A percentile compares a stretch with the other conserved stretches of the same genome.
Evolutionary conservation across 768 basidiomycete species (phyloP).

Genomic region (Wakefieldia striispora): DNA sequence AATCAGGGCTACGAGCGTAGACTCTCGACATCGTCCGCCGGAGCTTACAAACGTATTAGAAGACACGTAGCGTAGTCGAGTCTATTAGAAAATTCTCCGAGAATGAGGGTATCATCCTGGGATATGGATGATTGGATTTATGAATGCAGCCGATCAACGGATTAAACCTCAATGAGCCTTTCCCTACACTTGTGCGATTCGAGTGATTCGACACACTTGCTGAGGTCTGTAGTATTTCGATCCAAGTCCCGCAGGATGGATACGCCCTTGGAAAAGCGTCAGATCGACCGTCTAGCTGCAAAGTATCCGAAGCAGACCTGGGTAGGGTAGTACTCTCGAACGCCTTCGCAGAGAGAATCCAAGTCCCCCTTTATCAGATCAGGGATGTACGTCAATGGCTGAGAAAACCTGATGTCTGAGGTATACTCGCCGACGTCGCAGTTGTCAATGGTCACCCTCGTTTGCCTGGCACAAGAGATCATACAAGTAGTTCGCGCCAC

Average conservation of each 20-base stretch:
- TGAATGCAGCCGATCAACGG: background rate
- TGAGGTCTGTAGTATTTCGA: constrained; percentile 89
- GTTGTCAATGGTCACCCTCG: constrained; percentile 1
- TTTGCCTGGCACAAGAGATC: constrained; percentile 42
- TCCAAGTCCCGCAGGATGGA: constrained; percentile 62
- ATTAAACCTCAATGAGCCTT: constrained; percentile 31
- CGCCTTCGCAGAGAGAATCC: constrained; percentile 81
- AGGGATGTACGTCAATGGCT: constrained; percentile 51
- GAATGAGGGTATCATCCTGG: constrained; percentile 69
- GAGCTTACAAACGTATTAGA: constrained; percentile 82
- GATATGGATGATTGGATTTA: constrained; percentile 14
- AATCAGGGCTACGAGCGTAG: constrained; percentile 43
- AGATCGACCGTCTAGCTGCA: background rate
- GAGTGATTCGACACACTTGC: constrained; percentile 81
- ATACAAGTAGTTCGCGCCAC: constrained; percentile 81
- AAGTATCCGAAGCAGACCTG: constrained; percentile 41
- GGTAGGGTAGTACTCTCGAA: constrained; percentile 61
- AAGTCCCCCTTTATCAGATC: constrained; percentile 92
- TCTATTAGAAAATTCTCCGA: constrained; percentile 88
- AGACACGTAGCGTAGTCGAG: constrained; percentile 92
- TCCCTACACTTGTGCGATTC: constrained; percentile 52
- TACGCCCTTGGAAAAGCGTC: constrained; percentile 54
- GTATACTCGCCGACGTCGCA: constrained; percentile 15
- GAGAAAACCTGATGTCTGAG: background rate
- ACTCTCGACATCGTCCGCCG: constrained; percentile 55